Conservation (phyloP, 2,329 filamentous ascomycete genomes). For the Clonostachys rhizophaga region DNA sequence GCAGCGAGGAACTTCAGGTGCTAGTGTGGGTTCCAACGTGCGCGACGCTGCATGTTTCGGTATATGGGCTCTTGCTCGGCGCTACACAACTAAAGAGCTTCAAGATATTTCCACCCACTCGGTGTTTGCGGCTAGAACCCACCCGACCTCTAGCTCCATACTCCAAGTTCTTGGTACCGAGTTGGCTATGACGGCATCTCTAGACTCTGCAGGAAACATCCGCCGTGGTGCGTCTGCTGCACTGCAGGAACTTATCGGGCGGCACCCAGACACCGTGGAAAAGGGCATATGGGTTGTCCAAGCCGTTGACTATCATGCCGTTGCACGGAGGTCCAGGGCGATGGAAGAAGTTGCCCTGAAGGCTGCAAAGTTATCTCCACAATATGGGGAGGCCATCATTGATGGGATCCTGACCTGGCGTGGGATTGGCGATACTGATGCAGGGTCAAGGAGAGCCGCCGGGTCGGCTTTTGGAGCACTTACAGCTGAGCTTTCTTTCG, state of each 20-base stretch:
- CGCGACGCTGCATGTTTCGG: constrained; percentile 95
- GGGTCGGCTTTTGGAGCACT: constrained; percentile 65
- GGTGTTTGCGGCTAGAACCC: constrained; percentile 31
- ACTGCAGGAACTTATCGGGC: constrained; percentile 86
- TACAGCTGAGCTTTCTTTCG: constrained; percentile 29
- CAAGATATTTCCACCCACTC: constrained; percentile 51
- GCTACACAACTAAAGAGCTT: constrained; percentile 79
- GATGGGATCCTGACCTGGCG: constrained; percentile 77
- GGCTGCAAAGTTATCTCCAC: constrained; percentile 62
- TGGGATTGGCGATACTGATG: constrained; percentile 78
- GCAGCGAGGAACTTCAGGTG: constrained; percentile 80
- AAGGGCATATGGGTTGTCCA: constrained; percentile 86
- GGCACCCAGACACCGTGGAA: constrained; percentile 80
- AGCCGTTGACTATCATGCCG: constrained; percentile 85
- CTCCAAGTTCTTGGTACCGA: constrained; percentile 78
- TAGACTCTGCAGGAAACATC: constrained; percentile 92
- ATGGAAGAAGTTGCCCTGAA: constrained; percentile 71
- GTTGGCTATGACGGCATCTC: constrained; percentile 73
- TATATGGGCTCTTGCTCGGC: constrained; percentile 85
- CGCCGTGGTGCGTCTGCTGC: constrained; percentile 88
- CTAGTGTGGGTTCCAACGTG: constrained; percentile 81
- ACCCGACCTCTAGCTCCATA: constrained; percentile 39
- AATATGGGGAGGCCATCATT: constrained; percentile 66
- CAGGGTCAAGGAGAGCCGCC: constrained; percentile 66
- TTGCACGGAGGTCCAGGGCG: constrained; percentile 80